These are phyloP conservation scores for Mycena capillaripes DNA, from an alignment of 768 basidiomycete species.

Conservation along the genomic window DNA sequence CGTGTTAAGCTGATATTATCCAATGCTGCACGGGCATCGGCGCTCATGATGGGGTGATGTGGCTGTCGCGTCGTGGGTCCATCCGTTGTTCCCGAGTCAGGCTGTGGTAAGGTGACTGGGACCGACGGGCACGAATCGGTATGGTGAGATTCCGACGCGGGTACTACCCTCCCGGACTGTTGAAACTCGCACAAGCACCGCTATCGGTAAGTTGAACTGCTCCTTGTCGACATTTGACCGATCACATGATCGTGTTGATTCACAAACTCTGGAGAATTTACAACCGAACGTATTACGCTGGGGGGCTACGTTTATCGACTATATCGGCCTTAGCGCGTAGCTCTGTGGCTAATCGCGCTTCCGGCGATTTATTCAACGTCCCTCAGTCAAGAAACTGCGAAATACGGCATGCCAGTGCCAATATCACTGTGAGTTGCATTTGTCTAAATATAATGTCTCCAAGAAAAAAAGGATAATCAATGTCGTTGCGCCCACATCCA, in stretches of 20 bases:
- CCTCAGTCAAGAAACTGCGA: not conserved
- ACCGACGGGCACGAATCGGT: too few species aligned
- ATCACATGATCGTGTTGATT: slow-evolving; percentile 12
- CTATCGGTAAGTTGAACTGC: too few species aligned
- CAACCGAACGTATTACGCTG: not conserved
- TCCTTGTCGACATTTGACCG: not conserved
- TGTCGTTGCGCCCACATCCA: not conserved
- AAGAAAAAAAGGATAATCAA: not conserved
- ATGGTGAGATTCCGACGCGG: not conserved
- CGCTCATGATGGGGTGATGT: not conserved
- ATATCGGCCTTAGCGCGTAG: not conserved
- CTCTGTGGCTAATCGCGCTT: not conserved
- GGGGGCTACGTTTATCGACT: not conserved
- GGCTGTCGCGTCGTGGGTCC: not conserved
- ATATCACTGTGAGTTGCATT: not conserved
- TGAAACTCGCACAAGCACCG: not conserved
- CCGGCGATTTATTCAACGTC: not conserved
- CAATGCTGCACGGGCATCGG: not conserved
- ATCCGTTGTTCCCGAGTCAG: too few species aligned
- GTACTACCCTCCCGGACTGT: too few species aligned
- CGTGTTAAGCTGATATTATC: too few species aligned
- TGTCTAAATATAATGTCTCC: not conserved
- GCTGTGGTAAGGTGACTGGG: too few species aligned
- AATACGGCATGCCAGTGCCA: not conserved
- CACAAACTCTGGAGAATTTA: not conserved